Conservation (phyloP, 2,329 filamentous ascomycete genomes). For the Aphanocladium album region DNA sequence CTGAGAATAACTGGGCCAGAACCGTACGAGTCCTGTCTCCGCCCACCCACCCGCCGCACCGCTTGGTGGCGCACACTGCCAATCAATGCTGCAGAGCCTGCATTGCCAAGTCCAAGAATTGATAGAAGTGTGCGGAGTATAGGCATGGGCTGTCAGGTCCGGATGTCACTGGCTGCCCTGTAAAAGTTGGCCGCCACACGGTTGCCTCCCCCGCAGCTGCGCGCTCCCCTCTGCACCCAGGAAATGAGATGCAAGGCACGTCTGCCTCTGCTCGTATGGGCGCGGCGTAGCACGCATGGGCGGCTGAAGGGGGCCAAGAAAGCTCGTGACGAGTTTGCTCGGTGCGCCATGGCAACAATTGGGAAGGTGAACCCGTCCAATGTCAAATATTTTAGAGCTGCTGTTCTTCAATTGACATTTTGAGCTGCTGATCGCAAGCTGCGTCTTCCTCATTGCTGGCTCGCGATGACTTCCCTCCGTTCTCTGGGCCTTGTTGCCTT, state of each 20-base stretch:
- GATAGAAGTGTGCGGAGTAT: neutral
- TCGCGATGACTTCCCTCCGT: neutral
- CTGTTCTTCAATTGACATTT: neutral
- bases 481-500: neutral
- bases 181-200: neutral
- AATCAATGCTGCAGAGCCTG: neutral
- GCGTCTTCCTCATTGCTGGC: neutral
- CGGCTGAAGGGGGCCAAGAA: neutral
- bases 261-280: neutral
- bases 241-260: neutral
- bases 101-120: neutral
- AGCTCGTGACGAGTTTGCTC: neutral
- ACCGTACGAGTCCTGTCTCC: constrained; percentile 2
- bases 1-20: neutral
- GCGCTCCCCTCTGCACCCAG: neutral
- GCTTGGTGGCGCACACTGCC: neutral
- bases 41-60: neutral
- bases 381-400: neutral
- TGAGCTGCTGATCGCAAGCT: no score
- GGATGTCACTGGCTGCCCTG: neutral
- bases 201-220: neutral
- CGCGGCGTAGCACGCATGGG: no score
- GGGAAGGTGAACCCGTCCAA: neutral
- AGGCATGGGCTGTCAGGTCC: neutral
- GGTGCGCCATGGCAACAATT: neutral